These are phyloP conservation scores for Saturnispora diversa DNA, from an alignment of 805 yeast species.

Conservation along the genomic window DNA sequence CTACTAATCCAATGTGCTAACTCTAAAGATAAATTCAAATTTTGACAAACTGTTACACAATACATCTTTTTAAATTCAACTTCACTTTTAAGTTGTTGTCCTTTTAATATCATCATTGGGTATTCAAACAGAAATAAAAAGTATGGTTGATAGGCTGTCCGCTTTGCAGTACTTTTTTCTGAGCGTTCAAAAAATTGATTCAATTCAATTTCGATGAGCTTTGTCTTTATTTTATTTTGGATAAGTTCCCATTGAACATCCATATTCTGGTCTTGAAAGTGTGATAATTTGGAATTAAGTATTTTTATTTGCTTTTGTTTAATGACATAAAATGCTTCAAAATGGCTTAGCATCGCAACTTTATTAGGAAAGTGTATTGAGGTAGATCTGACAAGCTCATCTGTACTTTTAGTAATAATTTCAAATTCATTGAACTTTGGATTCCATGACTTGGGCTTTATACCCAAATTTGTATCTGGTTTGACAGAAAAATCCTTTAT, in stretches of 20 bases:
- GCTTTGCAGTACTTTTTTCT: not conserved
- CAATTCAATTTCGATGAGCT: conserved; percentile 3
- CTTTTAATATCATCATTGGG: not conserved
- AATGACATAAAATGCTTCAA: not conserved
- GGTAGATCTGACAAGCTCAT: too few relatives aligned
- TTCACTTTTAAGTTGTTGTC: not conserved
- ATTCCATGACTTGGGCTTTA: too few relatives aligned
- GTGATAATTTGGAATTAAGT: not conserved
- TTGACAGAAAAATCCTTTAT: too few relatives aligned
- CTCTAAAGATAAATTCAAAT: not conserved
- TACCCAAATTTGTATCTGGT: too few relatives aligned
- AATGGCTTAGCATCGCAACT: too few relatives aligned
- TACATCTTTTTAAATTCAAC: not conserved
- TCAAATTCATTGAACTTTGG: too few relatives aligned
- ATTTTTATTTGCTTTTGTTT: not conserved
- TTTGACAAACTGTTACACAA: conserved; percentile 1
- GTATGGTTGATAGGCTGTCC: conserved; percentile 1
- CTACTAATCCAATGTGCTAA: conserved; percentile 2
- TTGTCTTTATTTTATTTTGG: not conserved
- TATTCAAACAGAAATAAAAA: conserved; percentile 10
- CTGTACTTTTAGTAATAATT: too few relatives aligned
- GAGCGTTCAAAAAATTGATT: conserved; percentile 1
- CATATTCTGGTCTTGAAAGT: not conserved
- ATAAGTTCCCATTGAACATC: conserved; percentile 6
- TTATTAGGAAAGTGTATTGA: too few relatives aligned